phyloP scores from a whole-genome alignment of 495 filamentous ascomycete genomes.

The Oleoguttula mirabilis region DNA sequence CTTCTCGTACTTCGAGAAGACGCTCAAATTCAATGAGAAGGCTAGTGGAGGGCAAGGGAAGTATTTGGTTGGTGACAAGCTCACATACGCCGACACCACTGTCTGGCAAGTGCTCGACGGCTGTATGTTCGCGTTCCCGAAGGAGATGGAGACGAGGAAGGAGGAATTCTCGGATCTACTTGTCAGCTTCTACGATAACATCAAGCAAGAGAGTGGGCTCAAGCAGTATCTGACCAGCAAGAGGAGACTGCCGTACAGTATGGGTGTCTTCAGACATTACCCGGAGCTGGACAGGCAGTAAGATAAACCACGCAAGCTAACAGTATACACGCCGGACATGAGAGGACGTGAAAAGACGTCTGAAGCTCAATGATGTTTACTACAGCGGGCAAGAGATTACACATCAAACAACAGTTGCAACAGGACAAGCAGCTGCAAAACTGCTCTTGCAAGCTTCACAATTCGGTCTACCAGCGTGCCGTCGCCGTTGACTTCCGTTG shows the following conservation, averaged over 20 bases:
- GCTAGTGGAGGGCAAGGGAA: constrained; percentile 38
- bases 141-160: constrained; percentile 42
- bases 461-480: no score
- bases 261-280: constrained; percentile 51
- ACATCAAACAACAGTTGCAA: no score
- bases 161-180: constrained; percentile 38
- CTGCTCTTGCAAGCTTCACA: no score
- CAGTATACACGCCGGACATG: no score
- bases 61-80: constrained; percentile 44
- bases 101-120: constrained; percentile 49
- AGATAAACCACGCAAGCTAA: neutral
- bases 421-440: no score
- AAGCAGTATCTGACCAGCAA: constrained; percentile 50
- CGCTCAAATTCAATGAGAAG: constrained; percentile 40
- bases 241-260: constrained; percentile 40
- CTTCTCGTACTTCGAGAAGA: constrained; percentile 50
- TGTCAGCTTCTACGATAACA: constrained; percentile 39
- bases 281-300: constrained; percentile 44
- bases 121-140: constrained; percentile 50
- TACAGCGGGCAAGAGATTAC: no score
- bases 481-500: no score
- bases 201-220: constrained; percentile 42
- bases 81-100: constrained; percentile 59
- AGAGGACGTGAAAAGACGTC: no score
- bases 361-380: no score